Evolutionary conservation across 2,329 filamentous ascomycete species (phyloP).

Genomic region (Teratosphaeriaceae sp.): DNA sequence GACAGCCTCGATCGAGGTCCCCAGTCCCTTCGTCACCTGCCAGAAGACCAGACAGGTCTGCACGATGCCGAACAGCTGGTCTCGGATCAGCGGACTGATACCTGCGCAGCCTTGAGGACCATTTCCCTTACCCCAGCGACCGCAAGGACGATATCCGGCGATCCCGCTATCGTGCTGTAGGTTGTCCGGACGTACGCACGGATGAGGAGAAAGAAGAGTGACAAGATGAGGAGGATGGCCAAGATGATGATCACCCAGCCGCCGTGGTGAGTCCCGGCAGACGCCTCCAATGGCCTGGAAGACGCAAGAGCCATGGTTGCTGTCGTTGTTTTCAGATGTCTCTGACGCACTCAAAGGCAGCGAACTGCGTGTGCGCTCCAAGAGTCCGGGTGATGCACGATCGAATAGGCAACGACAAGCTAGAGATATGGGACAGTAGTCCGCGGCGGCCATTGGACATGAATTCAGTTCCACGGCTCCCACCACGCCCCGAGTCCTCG

Average conservation of each 20-base stretch:
- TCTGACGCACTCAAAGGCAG: neutral
- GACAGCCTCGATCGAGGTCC: constrained; percentile 34
- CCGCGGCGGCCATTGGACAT: too few species aligned
- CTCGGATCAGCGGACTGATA: too few species aligned
- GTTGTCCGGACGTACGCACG: constrained; percentile 1
- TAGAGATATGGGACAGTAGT: too few species aligned
- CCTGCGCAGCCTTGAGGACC: neutral
- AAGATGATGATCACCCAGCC: constrained; percentile 21
- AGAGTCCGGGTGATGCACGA: too few species aligned
- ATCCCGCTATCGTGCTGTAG: neutral
- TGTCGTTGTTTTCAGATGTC: neutral
- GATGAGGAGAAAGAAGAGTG: neutral
- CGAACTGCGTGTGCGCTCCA: too few species aligned
- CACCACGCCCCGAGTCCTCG: too few species aligned
- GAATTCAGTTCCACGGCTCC: too few species aligned
- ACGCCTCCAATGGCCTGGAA: neutral
- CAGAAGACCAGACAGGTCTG: neutral
- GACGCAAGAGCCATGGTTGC: constrained; percentile 2
- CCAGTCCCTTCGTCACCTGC: constrained; percentile 20
- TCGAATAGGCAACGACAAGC: too few species aligned
- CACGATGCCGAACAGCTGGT: neutral
- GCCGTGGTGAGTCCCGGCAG: constrained; percentile 6
- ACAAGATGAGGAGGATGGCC: neutral
- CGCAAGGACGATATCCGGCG: neutral
- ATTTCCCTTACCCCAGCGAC: neutral